Conservation (phyloP, 1,284 basidiomycete genomes). For the Lentinula novae-zelandiae region DNA sequence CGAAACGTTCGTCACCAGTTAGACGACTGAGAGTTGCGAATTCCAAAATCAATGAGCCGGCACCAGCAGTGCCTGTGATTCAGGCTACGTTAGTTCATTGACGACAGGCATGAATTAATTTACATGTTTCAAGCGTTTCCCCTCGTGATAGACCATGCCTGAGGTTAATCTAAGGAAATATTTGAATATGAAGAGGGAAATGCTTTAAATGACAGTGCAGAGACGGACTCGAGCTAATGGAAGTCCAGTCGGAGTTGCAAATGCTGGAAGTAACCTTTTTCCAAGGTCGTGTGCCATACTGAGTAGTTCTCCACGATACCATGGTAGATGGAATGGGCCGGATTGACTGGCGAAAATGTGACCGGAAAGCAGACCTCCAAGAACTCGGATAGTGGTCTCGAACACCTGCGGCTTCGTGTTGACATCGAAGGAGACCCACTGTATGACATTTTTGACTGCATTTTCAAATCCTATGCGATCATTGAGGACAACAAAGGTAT, state of each 20-base stretch:
- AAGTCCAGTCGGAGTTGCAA: conserved; percentile 83
- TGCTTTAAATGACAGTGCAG: conserved; percentile 1
- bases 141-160: conserved; percentile 64
- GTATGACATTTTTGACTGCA: conserved; percentile 71
- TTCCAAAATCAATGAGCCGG: conserved; percentile 87
- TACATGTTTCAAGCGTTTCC: conserved; percentile 79
- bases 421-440: conserved; percentile 81
- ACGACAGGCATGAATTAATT: conserved; percentile 25
- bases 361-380: conserved; percentile 86
- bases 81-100: background rate
- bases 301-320: conserved; percentile 76
- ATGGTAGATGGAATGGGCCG: conserved; percentile 67
- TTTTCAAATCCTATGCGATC: conserved; percentile 72
- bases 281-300: conserved; percentile 83
- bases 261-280: conserved; percentile 81
- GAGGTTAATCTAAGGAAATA: conserved; percentile 59
- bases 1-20: conserved; percentile 83
- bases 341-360: conserved; percentile 75
- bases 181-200: conserved; percentile 8
- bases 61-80: conserved; percentile 78
- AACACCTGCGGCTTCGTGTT: conserved; percentile 91
- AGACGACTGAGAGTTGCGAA: conserved; percentile 89
- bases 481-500: conserved; percentile 76
- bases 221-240: conserved; percentile 78
- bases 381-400: conserved; percentile 85